phyloP scores from a whole-genome alignment of 1,139 yeast species.

The Blastobotrys serpentis region DNA sequence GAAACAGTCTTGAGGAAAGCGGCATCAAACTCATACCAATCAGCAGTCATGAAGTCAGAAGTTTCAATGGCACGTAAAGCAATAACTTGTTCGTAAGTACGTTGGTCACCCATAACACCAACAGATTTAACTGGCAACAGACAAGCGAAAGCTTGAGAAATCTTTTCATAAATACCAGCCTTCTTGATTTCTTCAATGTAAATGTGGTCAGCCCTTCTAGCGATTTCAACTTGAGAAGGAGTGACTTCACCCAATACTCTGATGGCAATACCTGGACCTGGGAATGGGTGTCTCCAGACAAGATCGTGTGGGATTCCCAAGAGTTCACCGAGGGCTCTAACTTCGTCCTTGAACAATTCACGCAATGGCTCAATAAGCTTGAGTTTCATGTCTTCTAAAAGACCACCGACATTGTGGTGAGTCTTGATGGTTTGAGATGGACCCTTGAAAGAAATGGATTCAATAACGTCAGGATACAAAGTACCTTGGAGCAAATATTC shows the following conservation, averaged over 20 bases:
- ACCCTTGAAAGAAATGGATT: constrained; percentile 97
- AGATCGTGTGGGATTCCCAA: constrained; percentile 95
- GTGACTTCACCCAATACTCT: constrained; percentile 97
- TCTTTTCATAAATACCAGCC: constrained; percentile 89
- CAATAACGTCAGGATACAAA: constrained; percentile 96
- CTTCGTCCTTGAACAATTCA: constrained; percentile 98
- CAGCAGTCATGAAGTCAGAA: constrained; percentile 98
- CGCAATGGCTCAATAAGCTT: constrained; percentile 97
- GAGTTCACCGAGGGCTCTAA: constrained; percentile 90
- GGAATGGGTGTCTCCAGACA: constrained; percentile 99
- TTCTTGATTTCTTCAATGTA: constrained; percentile 93
- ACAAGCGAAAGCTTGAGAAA: constrained; percentile 97
- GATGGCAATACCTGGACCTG: constrained; percentile 99
- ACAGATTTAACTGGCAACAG: constrained; percentile 96
- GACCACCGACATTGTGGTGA: constrained; percentile 98
- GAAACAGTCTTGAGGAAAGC: constrained; percentile 89
- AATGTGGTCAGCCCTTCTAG: constrained; percentile 94
- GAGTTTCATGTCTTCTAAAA: constrained; percentile 95
- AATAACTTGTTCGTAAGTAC: constrained; percentile 98
- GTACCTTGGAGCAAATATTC: constrained; percentile 97
- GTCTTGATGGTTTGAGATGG: constrained; percentile 99
- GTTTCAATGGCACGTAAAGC: constrained; percentile 98
- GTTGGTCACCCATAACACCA: constrained; percentile 99
- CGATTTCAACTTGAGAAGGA: constrained; percentile 86
- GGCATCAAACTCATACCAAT: constrained; percentile 95